Percentiles rank a stretch among this genome's conserved stretches.
Evolutionary conservation across 1,139 yeast genomes (phyloP).

Genomic region (Lodderomyces margitis): DNA sequence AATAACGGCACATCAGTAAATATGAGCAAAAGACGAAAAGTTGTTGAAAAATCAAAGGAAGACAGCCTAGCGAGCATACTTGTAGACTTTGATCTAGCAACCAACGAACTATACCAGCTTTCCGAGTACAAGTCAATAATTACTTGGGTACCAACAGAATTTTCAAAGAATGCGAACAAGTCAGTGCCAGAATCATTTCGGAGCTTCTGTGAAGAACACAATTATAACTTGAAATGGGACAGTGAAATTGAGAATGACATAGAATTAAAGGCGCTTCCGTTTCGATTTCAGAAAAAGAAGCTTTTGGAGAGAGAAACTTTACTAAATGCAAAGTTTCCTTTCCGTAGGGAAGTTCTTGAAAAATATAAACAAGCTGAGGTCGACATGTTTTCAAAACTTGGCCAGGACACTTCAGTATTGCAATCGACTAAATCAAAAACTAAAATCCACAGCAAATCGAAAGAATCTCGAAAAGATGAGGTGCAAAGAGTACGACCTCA

Average conservation of each 20-base stretch:
- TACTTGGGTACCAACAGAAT: slow-evolving; percentile 57
- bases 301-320: slow-evolving; percentile 40
- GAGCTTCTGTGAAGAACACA: slow-evolving; percentile 27
- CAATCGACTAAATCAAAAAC: background rate
- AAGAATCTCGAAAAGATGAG: background rate
- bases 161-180: slow-evolving; percentile 25
- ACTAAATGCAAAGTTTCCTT: slow-evolving; percentile 36
- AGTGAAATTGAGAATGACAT: slow-evolving; percentile 24
- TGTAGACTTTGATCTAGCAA: slow-evolving; percentile 44
- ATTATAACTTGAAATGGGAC: slow-evolving; percentile 34
- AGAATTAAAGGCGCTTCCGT: slow-evolving; percentile 35
- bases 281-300: slow-evolving; percentile 43
- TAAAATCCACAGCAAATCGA: background rate
- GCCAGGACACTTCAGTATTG: background rate
- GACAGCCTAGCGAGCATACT: slow-evolving; percentile 33
- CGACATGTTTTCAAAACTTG: background rate
- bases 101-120: slow-evolving; percentile 56
- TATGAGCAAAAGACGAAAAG: slow-evolving; percentile 14
- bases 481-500: background rate
- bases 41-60: slow-evolving; percentile 14
- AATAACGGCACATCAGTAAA: background rate
- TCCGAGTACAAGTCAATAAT: slow-evolving; percentile 58
- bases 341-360: slow-evolving; percentile 30
- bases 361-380: slow-evolving; percentile 9
- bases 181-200: slow-evolving; percentile 37